These are phyloP conservation scores for Globisporangium middletonii DNA, from an alignment of 352 stramenopile species.

Conservation along the genomic window DNA sequence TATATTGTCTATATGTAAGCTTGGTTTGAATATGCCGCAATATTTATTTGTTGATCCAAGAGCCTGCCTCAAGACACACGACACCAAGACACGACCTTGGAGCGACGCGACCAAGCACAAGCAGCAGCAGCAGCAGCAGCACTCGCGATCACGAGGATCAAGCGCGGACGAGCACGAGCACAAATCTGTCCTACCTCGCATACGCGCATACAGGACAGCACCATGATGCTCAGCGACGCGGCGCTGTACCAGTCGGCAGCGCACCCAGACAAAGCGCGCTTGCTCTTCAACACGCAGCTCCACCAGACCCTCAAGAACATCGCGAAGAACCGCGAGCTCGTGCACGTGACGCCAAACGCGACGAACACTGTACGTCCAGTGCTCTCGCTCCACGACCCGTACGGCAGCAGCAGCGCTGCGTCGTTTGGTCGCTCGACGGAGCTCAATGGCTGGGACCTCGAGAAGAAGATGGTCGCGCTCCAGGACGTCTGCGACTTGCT, in stretches of 20 bases:
- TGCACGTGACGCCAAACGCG: conserved; percentile 16
- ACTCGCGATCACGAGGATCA: no score
- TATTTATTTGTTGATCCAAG: no score
- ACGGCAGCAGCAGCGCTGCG: conserved; percentile 12
- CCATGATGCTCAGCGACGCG: conserved; percentile 29
- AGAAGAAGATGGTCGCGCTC: conserved; percentile 72
- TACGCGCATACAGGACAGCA: no score
- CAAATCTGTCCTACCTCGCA: background rate
- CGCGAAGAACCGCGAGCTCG: conserved; percentile 53
- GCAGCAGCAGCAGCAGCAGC: no score
- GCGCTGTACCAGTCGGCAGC: conserved; percentile 37
- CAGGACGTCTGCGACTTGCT: conserved; percentile 56
- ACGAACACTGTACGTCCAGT: conserved; percentile 22
- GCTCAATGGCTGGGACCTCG: conserved; percentile 67
- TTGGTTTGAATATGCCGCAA: no score
- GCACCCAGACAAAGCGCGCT: conserved; percentile 45
- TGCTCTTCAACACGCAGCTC: conserved; percentile 71
- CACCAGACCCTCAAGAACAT: conserved; percentile 68
- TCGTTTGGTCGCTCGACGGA: conserved; percentile 31
- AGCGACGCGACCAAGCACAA: no score
- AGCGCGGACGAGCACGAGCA: background rate
- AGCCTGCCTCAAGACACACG: no score
- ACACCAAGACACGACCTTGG: no score
- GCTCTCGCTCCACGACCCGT: conserved; percentile 25
- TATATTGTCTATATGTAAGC: no score